Evolutionary conservation across 2,329 filamentous ascomycete species (phyloP).

Genomic region (Pseudopyricularia javanii): DNA sequence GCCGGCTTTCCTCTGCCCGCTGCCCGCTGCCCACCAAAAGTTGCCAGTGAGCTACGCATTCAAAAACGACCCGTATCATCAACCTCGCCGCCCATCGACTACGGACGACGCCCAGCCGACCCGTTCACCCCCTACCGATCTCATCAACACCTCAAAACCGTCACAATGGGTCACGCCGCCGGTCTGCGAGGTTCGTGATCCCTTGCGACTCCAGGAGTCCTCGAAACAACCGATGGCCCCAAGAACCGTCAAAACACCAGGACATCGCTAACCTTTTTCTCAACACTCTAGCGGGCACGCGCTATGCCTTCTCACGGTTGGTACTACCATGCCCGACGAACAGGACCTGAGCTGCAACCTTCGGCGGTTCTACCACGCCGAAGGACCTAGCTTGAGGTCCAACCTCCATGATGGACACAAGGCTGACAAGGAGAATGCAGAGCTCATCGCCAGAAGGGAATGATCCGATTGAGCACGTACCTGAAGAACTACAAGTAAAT

Average conservation of each 20-base stretch:
- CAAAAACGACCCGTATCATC: background rate
- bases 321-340: too few relatives aligned
- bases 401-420: too few relatives aligned
- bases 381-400: too few relatives aligned
- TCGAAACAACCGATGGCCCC: too few relatives aligned
- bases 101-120: background rate
- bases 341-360: too few relatives aligned
- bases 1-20: too few relatives aligned
- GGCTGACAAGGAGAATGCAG: too few relatives aligned
- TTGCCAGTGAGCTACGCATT: too few relatives aligned
- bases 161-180: conserved; percentile 69
- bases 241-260: background rate
- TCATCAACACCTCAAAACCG: conserved; percentile 10
- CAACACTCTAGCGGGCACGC: conserved; percentile 51
- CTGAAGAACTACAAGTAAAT: conserved; percentile 79
- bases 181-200: conserved; percentile 40
- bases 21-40: too few relatives aligned
- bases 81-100: background rate
- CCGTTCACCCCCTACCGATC: background rate
- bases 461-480: conserved; percentile 90
- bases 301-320: conserved; percentile 79
- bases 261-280: background rate
- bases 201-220: background rate
- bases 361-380: too few relatives aligned
- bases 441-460: conserved; percentile 88